Evolutionary conservation across 2,329 filamentous ascomycete genomes (phyloP).

Genomic region (Trichoderma pleuroti): DNA sequence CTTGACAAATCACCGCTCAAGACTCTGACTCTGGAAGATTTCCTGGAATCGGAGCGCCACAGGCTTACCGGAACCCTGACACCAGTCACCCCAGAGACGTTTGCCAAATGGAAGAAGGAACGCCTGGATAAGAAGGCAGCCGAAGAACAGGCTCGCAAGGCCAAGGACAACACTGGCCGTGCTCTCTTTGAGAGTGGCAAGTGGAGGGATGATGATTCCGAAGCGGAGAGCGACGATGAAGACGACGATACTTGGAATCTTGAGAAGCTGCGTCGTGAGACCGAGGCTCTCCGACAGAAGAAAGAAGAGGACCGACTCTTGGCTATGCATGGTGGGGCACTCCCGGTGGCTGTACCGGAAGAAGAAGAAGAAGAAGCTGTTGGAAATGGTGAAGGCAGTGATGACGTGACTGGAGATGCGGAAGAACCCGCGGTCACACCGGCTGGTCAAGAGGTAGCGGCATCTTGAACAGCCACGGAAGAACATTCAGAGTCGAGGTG

Average conservation of each 20-base stretch:
- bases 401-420: background rate
- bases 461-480: constrained; percentile 19
- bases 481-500: background rate
- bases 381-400: constrained; percentile 6
- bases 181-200: constrained; percentile 96
- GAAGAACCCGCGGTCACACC: background rate
- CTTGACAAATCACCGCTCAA: constrained; percentile 94
- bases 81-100: constrained; percentile 86
- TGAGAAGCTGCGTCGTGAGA: constrained; percentile 78
- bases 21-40: constrained; percentile 94
- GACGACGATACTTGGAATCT: constrained; percentile 71
- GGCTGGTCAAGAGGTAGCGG: constrained; percentile 19
- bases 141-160: constrained; percentile 82
- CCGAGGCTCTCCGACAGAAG: constrained; percentile 67
- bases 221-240: constrained; percentile 44
- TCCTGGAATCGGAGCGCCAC: constrained; percentile 92
- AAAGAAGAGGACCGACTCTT: constrained; percentile 72
- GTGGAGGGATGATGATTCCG: constrained; percentile 70
- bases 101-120: constrained; percentile 96
- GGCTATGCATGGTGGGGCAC: constrained; percentile 27
- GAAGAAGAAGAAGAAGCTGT: constrained; percentile 21
- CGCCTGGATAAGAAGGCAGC: constrained; percentile 93
- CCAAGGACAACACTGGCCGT: constrained; percentile 93
- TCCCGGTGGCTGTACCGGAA: constrained; percentile 17
- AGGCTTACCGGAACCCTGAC: constrained; percentile 90